These are phyloP conservation scores for Calonectria ilicicola DNA, from an alignment of 2,329 filamentous ascomycete species.

Conservation along the genomic window DNA sequence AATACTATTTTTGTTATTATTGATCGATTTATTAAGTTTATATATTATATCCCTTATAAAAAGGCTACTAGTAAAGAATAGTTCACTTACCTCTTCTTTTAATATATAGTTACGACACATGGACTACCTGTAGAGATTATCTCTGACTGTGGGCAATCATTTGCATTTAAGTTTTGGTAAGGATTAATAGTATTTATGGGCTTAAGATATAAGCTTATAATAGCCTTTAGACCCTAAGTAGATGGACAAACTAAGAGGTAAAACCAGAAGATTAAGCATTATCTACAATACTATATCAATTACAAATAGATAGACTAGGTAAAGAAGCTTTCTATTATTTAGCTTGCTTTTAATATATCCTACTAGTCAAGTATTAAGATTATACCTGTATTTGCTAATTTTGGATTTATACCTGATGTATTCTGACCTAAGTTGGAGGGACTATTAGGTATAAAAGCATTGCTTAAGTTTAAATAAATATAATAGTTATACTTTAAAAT, in stretches of 20 bases:
- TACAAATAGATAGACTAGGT: constrained; percentile 20
- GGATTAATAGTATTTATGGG: constrained; percentile 4
- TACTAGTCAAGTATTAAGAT: too few relatives aligned
- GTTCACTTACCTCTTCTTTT: constrained; percentile 15
- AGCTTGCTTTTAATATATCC: constrained; percentile 14
- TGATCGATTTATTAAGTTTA: constrained; percentile 16
- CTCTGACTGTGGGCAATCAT: constrained; percentile 4
- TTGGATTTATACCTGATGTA: too few relatives aligned
- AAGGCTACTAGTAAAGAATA: neutral
- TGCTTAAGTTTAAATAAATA: too few relatives aligned
- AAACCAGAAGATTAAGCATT: too few relatives aligned
- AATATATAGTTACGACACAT: constrained; percentile 12
- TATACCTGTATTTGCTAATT: too few relatives aligned
- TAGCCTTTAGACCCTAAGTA: neutral
- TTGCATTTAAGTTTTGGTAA: constrained; percentile 15
- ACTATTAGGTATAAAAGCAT: too few relatives aligned
- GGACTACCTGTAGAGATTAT: constrained; percentile 14
- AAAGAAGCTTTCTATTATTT: neutral
- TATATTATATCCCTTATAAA: constrained; percentile 9
- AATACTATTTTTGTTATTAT: too few relatives aligned
- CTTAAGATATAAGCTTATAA: constrained; percentile 1
- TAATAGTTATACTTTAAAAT: too few relatives aligned
- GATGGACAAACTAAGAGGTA: neutral
- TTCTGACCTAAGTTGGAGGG: too few relatives aligned
- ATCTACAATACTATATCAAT: constrained; percentile 18